Base-by-base conservation (phyloP, 495 filamentous ascomycete species). In the Penicillium lagena region DNA sequence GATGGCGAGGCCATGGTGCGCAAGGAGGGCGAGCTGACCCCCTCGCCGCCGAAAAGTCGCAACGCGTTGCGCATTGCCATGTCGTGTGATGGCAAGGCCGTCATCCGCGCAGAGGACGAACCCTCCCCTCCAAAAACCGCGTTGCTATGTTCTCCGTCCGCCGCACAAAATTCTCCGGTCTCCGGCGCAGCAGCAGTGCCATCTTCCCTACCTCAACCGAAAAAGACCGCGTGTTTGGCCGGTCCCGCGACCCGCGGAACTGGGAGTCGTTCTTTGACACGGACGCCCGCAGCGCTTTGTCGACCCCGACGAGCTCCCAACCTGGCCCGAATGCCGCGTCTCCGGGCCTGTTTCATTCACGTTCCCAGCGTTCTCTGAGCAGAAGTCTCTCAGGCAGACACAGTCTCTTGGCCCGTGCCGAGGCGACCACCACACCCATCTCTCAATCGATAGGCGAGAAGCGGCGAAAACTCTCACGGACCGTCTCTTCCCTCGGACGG, bases 201-300 rank as follows among this genome's bases (percentile, higher is more conserved):
- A 52, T 77, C 31, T 63, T 75, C 36, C 76, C 70, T 15, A 46
- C 59, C 29, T 66, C 59, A 14, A 57, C 52, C 12, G 61, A 72
- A 27, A 64, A 61, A 22, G 70, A 72, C 27, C 58, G 59, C 43
- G 50, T 43, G 9, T 71, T 80, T 47, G 89, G 90, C 27, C 78
- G 89, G 33, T 93, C 88, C 35, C 77, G 87, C 30, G 86, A 95
- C 61, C 81, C 87, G 12, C 79, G 86, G 28, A 85, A 82, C 29
- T 95, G 90, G 90, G 85, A 93, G 59, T 85, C 84, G 47, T 83
- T 80, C 65, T 86, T 83, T 57, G 86, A 88, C 54, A 77, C 76
- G 7, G 82, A 87, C 45, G 82, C 78, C 41, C 77, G 81, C 55
- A 82, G 85, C 59, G 79, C 84, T 35, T 62, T 95, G 35, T 86